Base-by-base conservation (phyloP, 805 yeast species). In the Metschnikowia dekortorum region DNA sequence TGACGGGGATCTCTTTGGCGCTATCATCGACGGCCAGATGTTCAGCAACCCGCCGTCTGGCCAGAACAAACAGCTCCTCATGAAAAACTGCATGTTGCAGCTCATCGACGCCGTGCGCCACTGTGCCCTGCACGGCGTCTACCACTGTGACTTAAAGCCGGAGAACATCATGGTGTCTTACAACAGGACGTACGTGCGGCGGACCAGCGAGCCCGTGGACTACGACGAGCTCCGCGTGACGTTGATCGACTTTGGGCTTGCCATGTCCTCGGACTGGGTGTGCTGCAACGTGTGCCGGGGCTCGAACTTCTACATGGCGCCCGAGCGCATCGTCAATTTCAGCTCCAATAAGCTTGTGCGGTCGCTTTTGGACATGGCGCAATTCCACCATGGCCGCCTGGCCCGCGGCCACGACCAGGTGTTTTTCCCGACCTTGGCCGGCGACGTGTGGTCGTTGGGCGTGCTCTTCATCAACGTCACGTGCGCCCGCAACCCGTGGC, bases 401-500 rank as follows among this genome's bases (percentile, higher is more conserved):
- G 33, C 33, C 7, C 26, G 8, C 5, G 61, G 56, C 30, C 60
- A 59, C 52, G 60, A 55, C 33, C 56, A 61, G 10, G 67, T 71
- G 45, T 73, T 70, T 50, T 80, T 74, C 62, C 91, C 94, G 10
- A 84, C 96, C 0, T 67, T 79, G 31, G 81, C 87, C 8, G 90
- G 95, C 42, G 97, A 89, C 61, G 78, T 89, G 30, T 90, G 96
- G 97, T 85, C 95, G 1, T 69, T 90, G 45, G 92, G 91, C 2
- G 84, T 90, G 34, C 83, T 90, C 22, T 70, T 90, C 49, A 83
- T 90, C 55, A 90, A 90, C 64, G 72, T 91, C 47, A 78, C 88
- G 9, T 87, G 95, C 57, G 84, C 87, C 39, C 78, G 96, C 64
- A 91, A 90, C 61, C 96, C 97, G 30, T 90, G 97, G 97, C 80